These are phyloP conservation scores for Paecilomyces niveus DNA, from an alignment of 2,329 filamentous ascomycete species.

Conservation along the genomic window DNA sequence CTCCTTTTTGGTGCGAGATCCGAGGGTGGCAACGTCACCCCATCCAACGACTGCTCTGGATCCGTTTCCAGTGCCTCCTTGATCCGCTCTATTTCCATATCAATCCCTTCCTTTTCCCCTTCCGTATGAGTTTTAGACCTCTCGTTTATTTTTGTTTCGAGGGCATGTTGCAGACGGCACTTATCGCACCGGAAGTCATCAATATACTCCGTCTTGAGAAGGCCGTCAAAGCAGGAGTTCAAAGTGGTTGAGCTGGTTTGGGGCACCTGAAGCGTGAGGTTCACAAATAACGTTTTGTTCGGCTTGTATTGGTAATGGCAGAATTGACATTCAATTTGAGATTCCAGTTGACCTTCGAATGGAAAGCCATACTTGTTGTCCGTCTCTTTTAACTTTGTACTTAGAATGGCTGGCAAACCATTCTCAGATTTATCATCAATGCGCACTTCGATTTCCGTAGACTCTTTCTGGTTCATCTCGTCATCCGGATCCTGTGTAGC, in stretches of 20 bases:
- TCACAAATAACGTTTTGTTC: slow-evolving; percentile 78
- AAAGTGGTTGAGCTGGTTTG: slow-evolving; percentile 74
- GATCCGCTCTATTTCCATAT: slow-evolving; percentile 58
- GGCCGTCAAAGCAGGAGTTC: slow-evolving; percentile 82
- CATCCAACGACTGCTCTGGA: slow-evolving; percentile 69
- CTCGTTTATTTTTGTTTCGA: slow-evolving; percentile 56
- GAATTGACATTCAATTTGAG: slow-evolving; percentile 87
- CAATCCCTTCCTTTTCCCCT: slow-evolving; percentile 45
- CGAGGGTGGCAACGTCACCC: slow-evolving; percentile 66
- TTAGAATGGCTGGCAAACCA: slow-evolving; percentile 27
- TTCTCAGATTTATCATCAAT: slow-evolving; percentile 28
- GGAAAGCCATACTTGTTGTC: slow-evolving; percentile 60
- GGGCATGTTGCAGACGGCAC: slow-evolving; percentile 77
- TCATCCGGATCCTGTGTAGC: slow-evolving; percentile 5
- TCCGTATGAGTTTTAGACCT: slow-evolving; percentile 49
- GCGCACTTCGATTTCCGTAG: slow-evolving; percentile 23
- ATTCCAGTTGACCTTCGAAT: slow-evolving; percentile 84
- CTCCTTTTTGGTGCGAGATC: slow-evolving; percentile 69
- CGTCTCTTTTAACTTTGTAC: slow-evolving; percentile 30
- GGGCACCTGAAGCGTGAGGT: slow-evolving; percentile 84
- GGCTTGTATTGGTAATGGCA: slow-evolving; percentile 87
- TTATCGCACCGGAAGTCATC: slow-evolving; percentile 95
- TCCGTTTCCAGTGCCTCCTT: slow-evolving; percentile 66
- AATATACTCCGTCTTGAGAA: slow-evolving; percentile 92
- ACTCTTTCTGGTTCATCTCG: slow-evolving; percentile 15